phyloP scores from a whole-genome alignment of 1,139 yeast species.

The Pichia sp. region DNA sequence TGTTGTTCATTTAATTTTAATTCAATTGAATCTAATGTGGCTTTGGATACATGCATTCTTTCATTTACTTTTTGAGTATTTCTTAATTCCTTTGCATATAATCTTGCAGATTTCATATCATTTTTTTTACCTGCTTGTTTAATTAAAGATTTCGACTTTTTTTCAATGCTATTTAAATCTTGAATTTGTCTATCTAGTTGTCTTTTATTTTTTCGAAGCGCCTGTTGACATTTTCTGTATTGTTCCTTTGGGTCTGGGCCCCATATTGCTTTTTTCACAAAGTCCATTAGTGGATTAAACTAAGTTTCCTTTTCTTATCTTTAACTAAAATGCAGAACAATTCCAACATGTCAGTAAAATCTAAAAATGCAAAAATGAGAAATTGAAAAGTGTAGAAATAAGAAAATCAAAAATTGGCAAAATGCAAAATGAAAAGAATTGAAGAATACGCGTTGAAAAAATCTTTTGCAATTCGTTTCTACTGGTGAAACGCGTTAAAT shows the following conservation, averaged over 20 bases:
- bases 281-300: slow-evolving; percentile 44
- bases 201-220: slow-evolving; percentile 78
- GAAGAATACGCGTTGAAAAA: background rate
- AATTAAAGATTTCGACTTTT: slow-evolving; percentile 71
- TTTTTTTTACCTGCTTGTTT: slow-evolving; percentile 71
- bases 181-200: slow-evolving; percentile 70
- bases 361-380: background rate
- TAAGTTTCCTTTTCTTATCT: background rate
- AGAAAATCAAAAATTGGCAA: background rate
- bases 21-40: slow-evolving; percentile 77
- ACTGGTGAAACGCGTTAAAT: background rate
- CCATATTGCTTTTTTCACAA: slow-evolving; percentile 76
- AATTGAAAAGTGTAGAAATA: background rate
- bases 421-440: background rate
- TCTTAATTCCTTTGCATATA: slow-evolving; percentile 79
- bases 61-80: slow-evolving; percentile 68
- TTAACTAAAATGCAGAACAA: background rate
- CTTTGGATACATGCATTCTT: slow-evolving; percentile 71
- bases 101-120: slow-evolving; percentile 66
- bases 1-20: slow-evolving; percentile 92
- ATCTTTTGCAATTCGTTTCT: background rate
- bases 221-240: slow-evolving; percentile 65
- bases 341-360: background rate
- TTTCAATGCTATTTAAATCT: slow-evolving; percentile 56
- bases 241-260: slow-evolving; percentile 97